A percentile compares a stretch with the other conserved stretches of the same genome.
Conservation (phyloP, 108 stramenopile species). For the Chaetoceros muelleri region DNA sequence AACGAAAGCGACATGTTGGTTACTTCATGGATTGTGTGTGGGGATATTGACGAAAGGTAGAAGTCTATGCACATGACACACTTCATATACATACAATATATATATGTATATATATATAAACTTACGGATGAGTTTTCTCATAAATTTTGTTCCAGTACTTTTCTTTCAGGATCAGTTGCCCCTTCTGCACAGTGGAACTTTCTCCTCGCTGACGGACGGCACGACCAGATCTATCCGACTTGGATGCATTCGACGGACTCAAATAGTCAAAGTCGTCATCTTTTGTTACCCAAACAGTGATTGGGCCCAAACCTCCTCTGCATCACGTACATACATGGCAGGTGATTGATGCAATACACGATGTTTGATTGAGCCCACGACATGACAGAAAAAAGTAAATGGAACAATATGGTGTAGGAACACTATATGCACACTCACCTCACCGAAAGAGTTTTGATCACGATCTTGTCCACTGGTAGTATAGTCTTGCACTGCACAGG, state of each 20-base stretch:
- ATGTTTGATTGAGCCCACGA: no score
- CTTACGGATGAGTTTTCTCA: constrained; percentile 36
- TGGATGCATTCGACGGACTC: no score
- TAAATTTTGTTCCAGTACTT: constrained; percentile 71
- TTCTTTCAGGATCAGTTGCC: constrained; percentile 21
- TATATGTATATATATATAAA: no score
- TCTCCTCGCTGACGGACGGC: neutral
- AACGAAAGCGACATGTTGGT: neutral
- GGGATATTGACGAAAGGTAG: no score
- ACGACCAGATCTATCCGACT: neutral
- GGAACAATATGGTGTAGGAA: no score
- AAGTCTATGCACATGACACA: no score
- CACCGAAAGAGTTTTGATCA: constrained; percentile 47
- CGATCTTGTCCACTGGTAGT: constrained; percentile 61
- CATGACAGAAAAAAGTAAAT: no score
- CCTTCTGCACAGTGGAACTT: neutral
- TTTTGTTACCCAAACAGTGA: constrained; percentile 78
- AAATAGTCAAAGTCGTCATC: constrained; percentile 14
- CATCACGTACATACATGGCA: no score
- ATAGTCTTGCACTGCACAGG: constrained; percentile 69
- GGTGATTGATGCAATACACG: no score
- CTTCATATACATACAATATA: no score
- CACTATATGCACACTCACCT: neutral
- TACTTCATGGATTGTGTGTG: no score
- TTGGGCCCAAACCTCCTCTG: constrained; percentile 58